Evolutionary conservation across 1,139 yeast genomes (phyloP).

Genomic region (Geotrichum candidum): DNA sequence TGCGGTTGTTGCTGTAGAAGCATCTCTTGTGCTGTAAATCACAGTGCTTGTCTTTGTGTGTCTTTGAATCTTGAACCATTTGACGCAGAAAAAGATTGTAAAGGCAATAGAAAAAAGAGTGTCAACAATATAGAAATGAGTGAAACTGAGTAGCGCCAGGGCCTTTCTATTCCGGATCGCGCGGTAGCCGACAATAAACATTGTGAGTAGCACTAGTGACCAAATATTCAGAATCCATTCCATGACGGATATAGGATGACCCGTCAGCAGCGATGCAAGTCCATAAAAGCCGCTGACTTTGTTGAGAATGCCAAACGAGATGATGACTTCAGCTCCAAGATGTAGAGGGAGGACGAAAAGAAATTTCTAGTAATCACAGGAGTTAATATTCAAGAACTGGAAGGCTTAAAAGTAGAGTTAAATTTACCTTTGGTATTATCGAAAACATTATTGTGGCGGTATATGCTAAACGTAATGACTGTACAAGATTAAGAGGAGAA

Average conservation of each 20-base stretch:
- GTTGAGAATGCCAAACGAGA: conserved; percentile 76
- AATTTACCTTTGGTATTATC: neutral
- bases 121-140: conserved; percentile 60
- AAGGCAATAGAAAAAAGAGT: conserved; percentile 60
- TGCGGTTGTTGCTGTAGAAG: conserved; percentile 12
- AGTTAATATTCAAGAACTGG: neutral
- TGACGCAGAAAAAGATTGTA: conserved; percentile 64
- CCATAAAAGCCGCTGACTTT: conserved; percentile 91
- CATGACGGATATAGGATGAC: conserved; percentile 75
- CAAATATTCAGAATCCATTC: conserved; percentile 78
- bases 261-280: conserved; percentile 71
- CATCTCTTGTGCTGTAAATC: conserved; percentile 8
- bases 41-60: conserved; percentile 16
- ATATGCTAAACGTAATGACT: neutral
- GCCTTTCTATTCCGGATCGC: conserved; percentile 44
- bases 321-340: conserved; percentile 77
- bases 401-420: neutral
- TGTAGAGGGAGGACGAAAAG: conserved; percentile 66
- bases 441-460: neutral
- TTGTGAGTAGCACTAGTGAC: conserved; percentile 59
- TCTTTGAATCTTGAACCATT: conserved; percentile 51
- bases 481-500: neutral
- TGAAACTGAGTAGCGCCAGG: conserved; percentile 52
- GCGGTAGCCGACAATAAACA: conserved; percentile 57
- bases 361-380: conserved; percentile 35